These are phyloP conservation scores for Aspergillus steynii DNA, from an alignment of 495 filamentous ascomycete species.

Conservation along the genomic window DNA sequence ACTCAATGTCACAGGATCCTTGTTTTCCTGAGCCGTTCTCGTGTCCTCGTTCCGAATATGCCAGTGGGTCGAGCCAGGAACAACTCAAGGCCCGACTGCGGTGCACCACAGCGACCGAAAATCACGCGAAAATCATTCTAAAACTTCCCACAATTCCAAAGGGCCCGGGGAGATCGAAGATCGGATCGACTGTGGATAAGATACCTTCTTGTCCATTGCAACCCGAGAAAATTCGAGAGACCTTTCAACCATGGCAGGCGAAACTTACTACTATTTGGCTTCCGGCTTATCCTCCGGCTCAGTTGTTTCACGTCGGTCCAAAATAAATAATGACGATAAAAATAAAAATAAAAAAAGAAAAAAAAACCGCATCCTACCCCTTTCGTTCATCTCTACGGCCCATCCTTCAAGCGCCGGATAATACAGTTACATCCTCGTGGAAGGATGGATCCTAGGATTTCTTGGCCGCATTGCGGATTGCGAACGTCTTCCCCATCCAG, in stretches of 20 bases:
- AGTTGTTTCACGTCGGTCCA: neutral
- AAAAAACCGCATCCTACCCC: neutral
- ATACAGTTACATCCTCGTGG: neutral
- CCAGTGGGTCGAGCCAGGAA: neutral
- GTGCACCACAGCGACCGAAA: neutral
- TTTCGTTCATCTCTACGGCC: neutral
- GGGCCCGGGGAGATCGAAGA: neutral
- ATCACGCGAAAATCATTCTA: neutral
- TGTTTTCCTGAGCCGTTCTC: neutral
- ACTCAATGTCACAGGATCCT: neutral
- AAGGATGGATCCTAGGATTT: neutral
- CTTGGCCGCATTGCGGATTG: neutral
- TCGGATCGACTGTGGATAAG: neutral
- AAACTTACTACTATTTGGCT: neutral
- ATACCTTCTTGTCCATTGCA: neutral
- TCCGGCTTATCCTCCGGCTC: no score
- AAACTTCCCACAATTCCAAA: neutral
- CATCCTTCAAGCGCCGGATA: neutral
- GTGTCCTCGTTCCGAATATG: neutral
- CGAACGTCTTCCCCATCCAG: neutral
- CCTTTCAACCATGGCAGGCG: neutral
- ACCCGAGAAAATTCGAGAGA: neutral
- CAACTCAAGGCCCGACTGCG: neutral
- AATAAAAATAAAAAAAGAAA: neutral
- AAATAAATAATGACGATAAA: neutral